Evolutionary conservation across 768 basidiomycete genomes (phyloP), one percentile per base, ranked within the genome.

Genomic region (Macrocybe gigantea): DNA sequence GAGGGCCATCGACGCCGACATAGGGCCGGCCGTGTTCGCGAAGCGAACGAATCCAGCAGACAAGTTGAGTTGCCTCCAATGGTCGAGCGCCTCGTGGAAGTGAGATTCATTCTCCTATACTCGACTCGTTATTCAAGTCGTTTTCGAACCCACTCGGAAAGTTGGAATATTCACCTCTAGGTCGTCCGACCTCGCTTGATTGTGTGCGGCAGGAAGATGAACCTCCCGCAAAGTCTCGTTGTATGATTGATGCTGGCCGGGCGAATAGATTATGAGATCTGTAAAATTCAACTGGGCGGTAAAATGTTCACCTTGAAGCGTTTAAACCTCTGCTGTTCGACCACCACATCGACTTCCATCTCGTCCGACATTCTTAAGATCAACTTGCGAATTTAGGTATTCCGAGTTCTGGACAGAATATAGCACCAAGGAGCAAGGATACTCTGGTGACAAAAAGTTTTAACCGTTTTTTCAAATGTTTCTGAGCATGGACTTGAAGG

Each of bases 41-140:
- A 91, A 93, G 30, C 70, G 65, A 46, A 91, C 64, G 62, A 93
- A 93, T 1, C 80, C 72, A 1, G 86, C 78, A 2, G 88, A 74
- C 14, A 94, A 77, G 62, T 88, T 92, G 50, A 93, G 75, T 55
- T 93, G 85, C 54, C 77, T 70, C 83, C 86, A 89, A 57, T 88
- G 80, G 29, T 79, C 71, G 32, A 94, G 69, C 2, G 85, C 76
- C 53, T 79, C 73, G 46, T 84, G 80, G 56, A 94, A 93, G 60
- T 90, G 83, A 0, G 86, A 89, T 48, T 82, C 80, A 58, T 80
- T 78, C 53, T 92, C 86, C 86, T 90, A 47, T 2, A 54, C 32
- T 10, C 48, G 29, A 49, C 14, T 31, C 39, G 47, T 22, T 22
- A 22, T 22, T 22, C 22, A 22, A 22, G 22, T 22, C 22, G 22